Conservation (phyloP, 1,284 basidiomycete genomes). For the Boletus sp. region DNA sequence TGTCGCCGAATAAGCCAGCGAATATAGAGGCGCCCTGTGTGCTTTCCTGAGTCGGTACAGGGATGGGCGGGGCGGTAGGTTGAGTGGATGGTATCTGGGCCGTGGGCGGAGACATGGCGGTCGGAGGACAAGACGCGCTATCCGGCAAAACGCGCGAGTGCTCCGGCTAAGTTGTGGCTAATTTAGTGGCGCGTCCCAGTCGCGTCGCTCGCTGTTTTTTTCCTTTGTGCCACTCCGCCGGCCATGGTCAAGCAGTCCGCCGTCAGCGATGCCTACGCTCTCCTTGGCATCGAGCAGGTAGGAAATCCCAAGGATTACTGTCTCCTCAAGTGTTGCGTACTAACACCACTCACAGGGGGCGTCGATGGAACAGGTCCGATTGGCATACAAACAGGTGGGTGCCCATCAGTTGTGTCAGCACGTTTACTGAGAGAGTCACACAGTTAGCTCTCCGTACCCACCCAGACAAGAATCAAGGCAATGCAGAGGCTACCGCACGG, state of each 20-base stretch:
- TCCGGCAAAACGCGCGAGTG: not conserved
- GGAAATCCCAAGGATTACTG: constrained; percentile 8
- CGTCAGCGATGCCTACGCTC: constrained; percentile 48
- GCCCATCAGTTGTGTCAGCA: not conserved
- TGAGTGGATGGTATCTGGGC: constrained; percentile 2
- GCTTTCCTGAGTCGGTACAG: constrained; percentile 13
- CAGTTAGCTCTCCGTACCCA: constrained; percentile 64
- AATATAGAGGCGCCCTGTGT: constrained; percentile 15
- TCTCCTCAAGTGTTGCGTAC: not conserved
- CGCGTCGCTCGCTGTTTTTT: constrained; percentile 24
- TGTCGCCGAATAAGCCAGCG: constrained; percentile 29
- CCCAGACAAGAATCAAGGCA: constrained; percentile 68
- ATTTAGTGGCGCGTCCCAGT: constrained; percentile 29
- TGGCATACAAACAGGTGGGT: constrained; percentile 61
- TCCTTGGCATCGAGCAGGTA: constrained; percentile 60
- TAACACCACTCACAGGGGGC: constrained; percentile 43
- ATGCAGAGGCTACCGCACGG: constrained; percentile 58
- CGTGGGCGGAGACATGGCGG: constrained; percentile 20
- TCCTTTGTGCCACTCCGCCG: constrained; percentile 10
- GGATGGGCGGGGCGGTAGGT: constrained; percentile 2
- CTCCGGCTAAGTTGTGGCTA: constrained; percentile 5
- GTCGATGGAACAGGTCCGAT: constrained; percentile 59
- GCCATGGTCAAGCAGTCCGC: constrained; percentile 38
- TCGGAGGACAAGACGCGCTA: constrained; percentile 4
- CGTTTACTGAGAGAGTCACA: constrained; percentile 4